Conservation (phyloP, 768 basidiomycete genomes). For the Podaxis sp. region DNA sequence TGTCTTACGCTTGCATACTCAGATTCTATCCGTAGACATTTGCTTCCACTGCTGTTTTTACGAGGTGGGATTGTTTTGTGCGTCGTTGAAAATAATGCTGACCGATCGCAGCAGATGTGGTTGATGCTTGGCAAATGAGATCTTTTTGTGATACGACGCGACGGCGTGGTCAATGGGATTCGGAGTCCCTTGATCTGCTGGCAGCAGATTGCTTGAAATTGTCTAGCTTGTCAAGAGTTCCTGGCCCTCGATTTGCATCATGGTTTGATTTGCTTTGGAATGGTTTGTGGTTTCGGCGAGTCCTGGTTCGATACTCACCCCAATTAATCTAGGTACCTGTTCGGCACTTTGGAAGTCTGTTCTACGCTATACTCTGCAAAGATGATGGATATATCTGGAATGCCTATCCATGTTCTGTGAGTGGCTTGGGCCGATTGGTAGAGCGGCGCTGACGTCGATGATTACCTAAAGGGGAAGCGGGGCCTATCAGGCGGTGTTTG, state of each 20-base stretch:
- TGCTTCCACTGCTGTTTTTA: not conserved
- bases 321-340: not conserved
- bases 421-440: conserved; percentile 5
- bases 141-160: not conserved
- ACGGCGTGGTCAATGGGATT: not conserved
- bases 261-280: not conserved
- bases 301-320: not conserved
- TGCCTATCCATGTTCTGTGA: not conserved
- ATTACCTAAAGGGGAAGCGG: conserved; percentile 9
- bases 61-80: not conserved
- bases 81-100: not conserved
- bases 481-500: conserved; percentile 10
- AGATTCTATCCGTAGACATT: not conserved
- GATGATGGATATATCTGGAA: not conserved
- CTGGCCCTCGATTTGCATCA: not conserved
- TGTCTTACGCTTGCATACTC: not conserved
- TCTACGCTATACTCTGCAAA: not conserved
- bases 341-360: not conserved
- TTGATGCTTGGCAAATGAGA: not conserved
- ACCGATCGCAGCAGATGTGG: not conserved
- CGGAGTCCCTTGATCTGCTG: not conserved
- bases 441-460: conserved; percentile 9
- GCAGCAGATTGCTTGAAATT: not conserved
- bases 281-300: not conserved
- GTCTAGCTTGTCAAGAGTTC: not conserved